Evolutionary conservation across 2,329 filamentous ascomycete genomes (phyloP), one percentile per base, ranked within the genome.

Genomic region (Fusarium acutatum): DNA sequence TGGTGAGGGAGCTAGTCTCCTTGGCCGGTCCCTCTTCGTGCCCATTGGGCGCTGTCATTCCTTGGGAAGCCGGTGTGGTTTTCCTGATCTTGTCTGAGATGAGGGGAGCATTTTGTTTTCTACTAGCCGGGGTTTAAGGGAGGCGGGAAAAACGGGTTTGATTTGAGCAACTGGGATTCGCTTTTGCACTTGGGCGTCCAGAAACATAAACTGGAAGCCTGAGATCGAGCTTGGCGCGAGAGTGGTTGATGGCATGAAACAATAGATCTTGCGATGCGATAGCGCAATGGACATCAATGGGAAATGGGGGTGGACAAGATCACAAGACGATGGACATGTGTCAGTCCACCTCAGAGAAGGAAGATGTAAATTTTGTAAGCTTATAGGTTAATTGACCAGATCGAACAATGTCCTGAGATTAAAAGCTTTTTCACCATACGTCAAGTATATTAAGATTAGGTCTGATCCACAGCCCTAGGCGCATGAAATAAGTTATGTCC

Each of bases 141-240:
- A 60, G 60, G 56, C 56, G 64, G 63, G 65, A 52, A 78, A 78
- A 78, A 75, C 64, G 72, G 64, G 63, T 70, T 78, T 77, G 74
- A 74, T 77, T 77, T 78, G 67, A 73, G 68, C 68, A 67, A 73
- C 72, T 76, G 69, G 71, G 64, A 73, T 58, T 73, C 74, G 68
- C 72, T 74, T 74, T 74, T 74, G 60, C 71, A 65, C 61, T 38
- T 62, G 34, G 68, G 71, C 22, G 43, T 54, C 64, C 57, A 63
- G 56, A 62, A 40, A 60, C 47, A 74, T 58, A 69, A 50, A 59
- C 56, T 66, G 54, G 64, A 41, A 62, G 60, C 57, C 68, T 53
- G 64, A 46, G 46, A 69, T 63, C 62, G 71, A 69, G 68, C 71
- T 69, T 72, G 71, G 71, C 71, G 57, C 62, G 67, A 72, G 60